Evolutionary conservation across 2,329 filamentous ascomycete genomes (phyloP), one percentile per base, ranked within the genome.

Genomic region (Colletotrichum godetiae): DNA sequence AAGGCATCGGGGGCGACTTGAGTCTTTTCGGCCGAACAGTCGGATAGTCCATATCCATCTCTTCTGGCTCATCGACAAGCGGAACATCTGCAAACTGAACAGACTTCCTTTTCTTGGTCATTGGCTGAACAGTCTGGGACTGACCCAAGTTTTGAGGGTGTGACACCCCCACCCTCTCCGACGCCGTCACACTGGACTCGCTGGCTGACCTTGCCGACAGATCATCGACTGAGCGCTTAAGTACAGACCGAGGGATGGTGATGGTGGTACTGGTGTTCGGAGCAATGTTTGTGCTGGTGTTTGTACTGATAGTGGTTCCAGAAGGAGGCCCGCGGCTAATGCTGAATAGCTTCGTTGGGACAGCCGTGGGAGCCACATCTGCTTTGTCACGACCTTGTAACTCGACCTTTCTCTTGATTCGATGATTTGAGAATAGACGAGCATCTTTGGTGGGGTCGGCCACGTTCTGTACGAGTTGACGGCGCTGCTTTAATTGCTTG

Each of bases 381-480:
- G 84, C 84, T 66, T 81, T 83, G 24, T 86, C 84, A 33, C 86
- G 85, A 6, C 80, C 82, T 53, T 79, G 78, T 37, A 87, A 81
- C 70, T 87, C 81, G 2, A 86, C 82, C 24, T 85, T 79, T 42
- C 86, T 84, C 31, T 78, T 76, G 10, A 81, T 74, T 11, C 81
- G 84, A 72, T 80, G 76, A 5, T 79, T 84, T 2, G 67, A 78
- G 55, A 89, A 87, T 11, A 84, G 72, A 58, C 83, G 86, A 0
- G 84, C 82, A 1, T 78, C 74, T 73, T 82, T 87, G 2, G 76
- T 81, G 10, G 84, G 76, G 77, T 90, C 85, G 15, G 77, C 77
- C 71, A 86, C 84, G 10, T 68, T 80, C 3, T 86, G 82, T 15
- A 76, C 77, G 4, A 89, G 78, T 13, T 75, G 82, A 2, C 84